phyloP scores from a whole-genome alignment of 1,139 yeast genomes.

The Scheffersomyces parashehatae region DNA sequence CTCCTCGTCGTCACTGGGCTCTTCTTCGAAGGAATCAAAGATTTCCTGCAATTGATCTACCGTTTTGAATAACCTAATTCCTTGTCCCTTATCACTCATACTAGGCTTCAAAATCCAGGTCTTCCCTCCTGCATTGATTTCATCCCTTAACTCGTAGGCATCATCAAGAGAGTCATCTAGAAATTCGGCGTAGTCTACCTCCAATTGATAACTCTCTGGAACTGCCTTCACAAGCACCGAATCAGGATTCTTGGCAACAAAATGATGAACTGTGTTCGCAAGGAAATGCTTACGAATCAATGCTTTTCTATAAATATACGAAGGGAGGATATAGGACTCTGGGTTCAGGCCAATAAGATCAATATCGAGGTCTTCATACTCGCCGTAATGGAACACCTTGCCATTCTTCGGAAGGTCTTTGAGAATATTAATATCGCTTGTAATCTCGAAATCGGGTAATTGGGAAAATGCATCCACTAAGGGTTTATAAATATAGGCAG shows the following conservation, averaged over 20 bases:
- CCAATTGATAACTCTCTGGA: constrained; percentile 77
- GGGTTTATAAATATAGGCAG: constrained; percentile 62
- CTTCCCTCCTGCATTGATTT: constrained; percentile 60
- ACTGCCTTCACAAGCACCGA: constrained; percentile 61
- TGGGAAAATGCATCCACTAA: constrained; percentile 42
- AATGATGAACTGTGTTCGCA: constrained; percentile 76
- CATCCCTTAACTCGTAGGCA: constrained; percentile 81
- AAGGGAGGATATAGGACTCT: constrained; percentile 62
- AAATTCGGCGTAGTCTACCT: constrained; percentile 95
- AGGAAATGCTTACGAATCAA: constrained; percentile 86
- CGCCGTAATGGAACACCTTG: constrained; percentile 74
- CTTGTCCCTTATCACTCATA: constrained; percentile 97
- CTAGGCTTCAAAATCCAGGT: constrained; percentile 93
- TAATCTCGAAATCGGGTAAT: constrained; percentile 27
- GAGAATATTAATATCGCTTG: constrained; percentile 24
- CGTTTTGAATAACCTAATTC: constrained; percentile 78
- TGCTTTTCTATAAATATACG: constrained; percentile 85
- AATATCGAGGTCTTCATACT: constrained; percentile 84
- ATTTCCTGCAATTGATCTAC: constrained; percentile 78
- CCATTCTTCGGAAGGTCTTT: constrained; percentile 16
- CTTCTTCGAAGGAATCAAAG: constrained; percentile 83
- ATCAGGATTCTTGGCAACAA: constrained; percentile 69
- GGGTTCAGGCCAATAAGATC: constrained; percentile 51
- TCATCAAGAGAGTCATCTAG: constrained; percentile 92
- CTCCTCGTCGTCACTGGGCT: constrained; percentile 54